Base-by-base conservation (phyloP, 805 yeast genomes). In the Ogataea haglerorum region DNA sequence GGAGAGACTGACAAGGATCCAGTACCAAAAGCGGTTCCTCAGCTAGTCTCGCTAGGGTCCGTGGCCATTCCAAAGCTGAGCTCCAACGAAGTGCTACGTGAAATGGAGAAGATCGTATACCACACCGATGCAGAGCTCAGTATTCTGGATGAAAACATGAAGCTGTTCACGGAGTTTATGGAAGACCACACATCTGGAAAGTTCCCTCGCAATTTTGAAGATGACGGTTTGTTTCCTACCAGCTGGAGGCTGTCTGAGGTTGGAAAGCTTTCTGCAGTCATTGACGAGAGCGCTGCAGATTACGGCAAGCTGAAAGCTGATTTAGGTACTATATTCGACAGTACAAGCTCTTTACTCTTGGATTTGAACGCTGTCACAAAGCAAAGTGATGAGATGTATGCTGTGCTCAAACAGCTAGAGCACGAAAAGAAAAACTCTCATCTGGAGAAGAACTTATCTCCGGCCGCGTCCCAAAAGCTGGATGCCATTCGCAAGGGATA, bases 161-260 rank as follows among this genome's bases (percentile, higher is more conserved):
- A 18, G 12, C 26, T 45, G 2, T 29, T 57, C 14, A 48, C 43
- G n/a, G 39, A 25, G 6, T 64, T 55, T 30, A 23, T 65, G 12
- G 16, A 23, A 3, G 59, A 55, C 30, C 65, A 64, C 19, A 22
- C 45, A 5, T 34, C 49, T 12, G 40, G 37, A 1, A 40, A 40
- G 4, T 15, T 51, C 9, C 34, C 22, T 7, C 64, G 63, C 38
- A 51, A 64, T 1, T 24, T 49, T 9, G 45, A 48, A 15, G 38
- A 34, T 3, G 52, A 61, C 2, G 31, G 59, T 5, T 38, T 42
- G 10, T 55, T 43, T 30, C 60, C 62, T 2, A 36, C 47, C 1
- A 49, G 38, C 21, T 63, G 68, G 68, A 59, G 61, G 40, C 40
- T 64, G 10, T 30, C 42, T 37, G 67, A 64, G 39, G 53, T 48